Evolutionary conservation across 768 basidiomycete species (phyloP), one percentile per base, ranked within the genome.

Genomic region (Trametes coccinea): DNA sequence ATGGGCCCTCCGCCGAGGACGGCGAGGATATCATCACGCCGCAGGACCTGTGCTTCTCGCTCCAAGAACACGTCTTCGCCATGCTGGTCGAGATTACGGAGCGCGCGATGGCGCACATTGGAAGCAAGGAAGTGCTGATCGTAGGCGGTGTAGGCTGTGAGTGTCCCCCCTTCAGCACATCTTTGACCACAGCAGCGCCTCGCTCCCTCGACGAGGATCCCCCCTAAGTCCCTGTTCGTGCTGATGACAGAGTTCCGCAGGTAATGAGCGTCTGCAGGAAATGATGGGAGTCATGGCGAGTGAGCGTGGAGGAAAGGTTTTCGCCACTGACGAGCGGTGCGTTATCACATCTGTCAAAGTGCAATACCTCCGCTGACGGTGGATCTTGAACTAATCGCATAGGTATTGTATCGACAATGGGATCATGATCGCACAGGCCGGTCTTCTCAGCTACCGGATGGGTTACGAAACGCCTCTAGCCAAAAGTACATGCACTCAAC

Each of bases 41-140:
- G 11, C 90, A 93, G n/a, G 97, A 99, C 73, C 77, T 99, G 30
- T 99, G 97, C 75, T 98, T 94, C 74, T 95, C 94, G 5, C 78
- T 99, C 3, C 97, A 99, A 75, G 97, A 99, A 75, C 97, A 92
- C 0, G 87, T 98, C 0, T 99, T 91, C 73, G 90, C 95, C 0
- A 99, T 99, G 97, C 81, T 99, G 2, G 97, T 99, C 14, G 97
- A 99, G 76, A 99, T 98, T 62, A 98, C 97, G 0, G 97, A 99
- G 74, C 82, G 97, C 41, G 97, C 97, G 9, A 98, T 99, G 97
- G 97, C 97, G 31, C 97, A 98, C 74, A 95, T 98, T 22, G 92
- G 92, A 10, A 96, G 93, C 68, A 93, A 84, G 73, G 95, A 99
- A 69, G 95, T 98, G 1, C 82, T 99, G 43, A 95, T 99, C 56